Evolutionary conservation across 306 rosid species (phyloP).

Genomic region (Gastrolobium villosum): DNA sequence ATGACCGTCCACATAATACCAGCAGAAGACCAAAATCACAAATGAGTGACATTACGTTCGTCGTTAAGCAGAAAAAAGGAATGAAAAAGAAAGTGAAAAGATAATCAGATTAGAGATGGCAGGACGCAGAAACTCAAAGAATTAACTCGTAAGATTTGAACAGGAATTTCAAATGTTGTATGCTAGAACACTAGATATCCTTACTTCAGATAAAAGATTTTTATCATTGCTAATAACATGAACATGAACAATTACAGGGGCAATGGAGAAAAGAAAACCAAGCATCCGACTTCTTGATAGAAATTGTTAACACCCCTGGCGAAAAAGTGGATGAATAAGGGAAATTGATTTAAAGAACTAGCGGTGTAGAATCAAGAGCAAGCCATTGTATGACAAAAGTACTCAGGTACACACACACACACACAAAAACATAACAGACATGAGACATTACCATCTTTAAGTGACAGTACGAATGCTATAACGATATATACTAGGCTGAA

Average conservation of each 20-base stretch:
- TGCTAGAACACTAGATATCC: constrained; percentile 4
- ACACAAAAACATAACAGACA: background rate
- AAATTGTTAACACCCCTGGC: background rate
- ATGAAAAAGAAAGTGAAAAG: background rate
- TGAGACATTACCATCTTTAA: constrained; percentile 76
- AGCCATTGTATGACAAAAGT: constrained; percentile 1
- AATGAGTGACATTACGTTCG: background rate
- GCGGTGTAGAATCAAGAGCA: background rate
- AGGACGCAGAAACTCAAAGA: constrained; percentile 3
- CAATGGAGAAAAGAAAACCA: constrained; percentile 3
- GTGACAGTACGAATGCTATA: constrained; percentile 67
- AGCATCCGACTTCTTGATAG: background rate
- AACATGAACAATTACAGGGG: background rate
- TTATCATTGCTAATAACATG: background rate
- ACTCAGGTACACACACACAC: too few relatives aligned
- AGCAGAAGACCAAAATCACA: constrained; percentile 17
- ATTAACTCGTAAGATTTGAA: constrained; percentile 5
- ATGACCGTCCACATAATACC: background rate
- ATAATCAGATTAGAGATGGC: background rate
- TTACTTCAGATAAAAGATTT: background rate
- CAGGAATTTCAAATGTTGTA: background rate
- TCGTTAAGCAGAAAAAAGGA: background rate
- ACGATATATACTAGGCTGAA: constrained; percentile 76
- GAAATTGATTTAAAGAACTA: constrained; percentile 7
- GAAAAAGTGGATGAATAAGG: background rate